A percentile compares a stretch with the other conserved stretches of the same genome.
Conservation (phyloP, 352 stramenopile genomes). For the Thraustotheca clavata region DNA sequence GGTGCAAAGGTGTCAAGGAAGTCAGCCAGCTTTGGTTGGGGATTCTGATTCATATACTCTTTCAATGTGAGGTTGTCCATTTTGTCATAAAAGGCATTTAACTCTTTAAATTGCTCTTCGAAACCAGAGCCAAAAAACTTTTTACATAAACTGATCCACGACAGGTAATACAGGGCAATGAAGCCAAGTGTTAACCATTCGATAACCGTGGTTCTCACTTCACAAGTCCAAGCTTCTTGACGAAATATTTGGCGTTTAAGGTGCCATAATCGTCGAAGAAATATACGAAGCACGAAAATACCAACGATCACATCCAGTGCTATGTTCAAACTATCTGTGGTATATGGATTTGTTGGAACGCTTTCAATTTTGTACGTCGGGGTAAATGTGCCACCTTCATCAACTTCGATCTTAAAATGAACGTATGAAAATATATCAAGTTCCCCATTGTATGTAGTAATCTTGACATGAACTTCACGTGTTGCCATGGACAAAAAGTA, state of each 20-base stretch:
- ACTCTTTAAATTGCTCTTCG: background rate
- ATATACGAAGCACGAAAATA: slow-evolving; percentile 26
- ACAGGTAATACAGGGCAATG: background rate
- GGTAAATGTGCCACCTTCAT: slow-evolving; percentile 28
- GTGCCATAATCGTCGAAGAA: slow-evolving; percentile 25
- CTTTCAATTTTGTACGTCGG: background rate
- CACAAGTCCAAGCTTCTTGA: background rate
- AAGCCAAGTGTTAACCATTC: background rate
- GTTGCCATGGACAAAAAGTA: slow-evolving; percentile 27
- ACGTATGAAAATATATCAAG: slow-evolving; percentile 36
- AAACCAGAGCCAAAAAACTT: background rate
- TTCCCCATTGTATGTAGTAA: slow-evolving; percentile 51
- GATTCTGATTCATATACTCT: background rate
- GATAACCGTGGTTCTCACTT: slow-evolving; percentile 21
- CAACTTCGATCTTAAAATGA: slow-evolving; percentile 31
- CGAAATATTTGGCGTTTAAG: background rate
- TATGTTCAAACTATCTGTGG: background rate
- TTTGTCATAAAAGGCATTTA: background rate
- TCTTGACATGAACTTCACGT: slow-evolving; percentile 29
- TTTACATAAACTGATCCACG: slow-evolving; percentile 6
- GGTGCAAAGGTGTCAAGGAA: background rate
- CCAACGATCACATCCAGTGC: slow-evolving; percentile 32
- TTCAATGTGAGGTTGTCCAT: background rate
- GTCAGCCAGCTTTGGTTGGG: background rate
- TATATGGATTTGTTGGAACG: slow-evolving; percentile 8